Percentiles rank a stretch among this genome's conserved stretches.
Evolutionary conservation across 441 rosid species (phyloP).

Genomic region (Erodium chrysanthum): DNA sequence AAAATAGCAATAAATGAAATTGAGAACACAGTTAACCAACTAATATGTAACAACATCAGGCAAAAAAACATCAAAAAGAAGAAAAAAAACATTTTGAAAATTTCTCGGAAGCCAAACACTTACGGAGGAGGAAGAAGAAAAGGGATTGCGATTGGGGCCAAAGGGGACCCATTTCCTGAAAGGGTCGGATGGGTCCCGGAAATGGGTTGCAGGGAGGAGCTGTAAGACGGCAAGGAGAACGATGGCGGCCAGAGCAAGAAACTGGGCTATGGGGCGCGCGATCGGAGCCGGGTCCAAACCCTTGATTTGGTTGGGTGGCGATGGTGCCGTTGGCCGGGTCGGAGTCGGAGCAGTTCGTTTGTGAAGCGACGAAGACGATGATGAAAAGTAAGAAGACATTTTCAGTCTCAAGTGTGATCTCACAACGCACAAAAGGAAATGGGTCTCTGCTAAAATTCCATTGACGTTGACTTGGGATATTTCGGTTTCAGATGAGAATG

Average conservation of each 20-base stretch:
- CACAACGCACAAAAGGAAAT: too few species aligned
- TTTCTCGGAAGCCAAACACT: slow-evolving; percentile 7
- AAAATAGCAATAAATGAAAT: not conserved
- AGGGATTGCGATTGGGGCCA: slow-evolving; percentile 2
- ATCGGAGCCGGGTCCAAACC: slow-evolving; percentile 23
- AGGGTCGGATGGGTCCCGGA: slow-evolving; percentile 33
- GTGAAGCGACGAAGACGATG: slow-evolving; percentile 19
- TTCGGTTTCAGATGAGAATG: too few species aligned
- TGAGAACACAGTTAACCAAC: not conserved
- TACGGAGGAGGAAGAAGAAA: slow-evolving; percentile 15
- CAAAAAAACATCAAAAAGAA: too few species aligned
- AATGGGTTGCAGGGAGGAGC: slow-evolving; percentile 37
- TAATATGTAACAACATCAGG: not conserved
- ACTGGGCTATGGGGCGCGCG: slow-evolving; percentile 21
- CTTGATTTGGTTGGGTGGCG: slow-evolving; percentile 4
- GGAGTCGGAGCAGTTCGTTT: slow-evolving; percentile 20
- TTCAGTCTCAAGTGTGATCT: not conserved
- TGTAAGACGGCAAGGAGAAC: slow-evolving; percentile 26
- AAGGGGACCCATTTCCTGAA: slow-evolving; percentile 31
- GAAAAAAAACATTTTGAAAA: not conserved
- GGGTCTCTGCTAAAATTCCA: too few species aligned
- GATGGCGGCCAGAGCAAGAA: slow-evolving; percentile 24
- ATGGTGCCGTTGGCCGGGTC: not conserved
- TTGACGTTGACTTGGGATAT: too few species aligned
- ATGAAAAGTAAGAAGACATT: slow-evolving; percentile 22